Percentiles rank a stretch among this genome's conserved stretches.
Conservation (phyloP, 352 stramenopile species). For the Pythium diclinum region DNA sequence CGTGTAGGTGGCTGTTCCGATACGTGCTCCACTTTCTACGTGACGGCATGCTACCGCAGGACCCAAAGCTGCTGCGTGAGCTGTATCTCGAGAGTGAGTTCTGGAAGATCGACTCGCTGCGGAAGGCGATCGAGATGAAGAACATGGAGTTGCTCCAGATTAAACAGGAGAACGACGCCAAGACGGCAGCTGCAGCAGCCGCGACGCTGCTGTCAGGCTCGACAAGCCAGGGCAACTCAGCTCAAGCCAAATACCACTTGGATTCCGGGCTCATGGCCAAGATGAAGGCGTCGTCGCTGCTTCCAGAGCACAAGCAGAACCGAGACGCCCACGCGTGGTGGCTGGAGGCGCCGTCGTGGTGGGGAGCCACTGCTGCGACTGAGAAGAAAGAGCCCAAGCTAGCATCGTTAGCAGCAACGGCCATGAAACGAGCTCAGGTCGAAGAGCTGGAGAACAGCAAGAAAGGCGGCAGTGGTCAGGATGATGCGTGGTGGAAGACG, state of each 20-base stretch:
- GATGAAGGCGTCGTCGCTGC: constrained; percentile 20
- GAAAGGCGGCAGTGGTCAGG: constrained; percentile 14
- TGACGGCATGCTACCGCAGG: constrained; percentile 65
- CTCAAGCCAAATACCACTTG: constrained; percentile 24
- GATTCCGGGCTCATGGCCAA: constrained; percentile 24
- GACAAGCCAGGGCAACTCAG: neutral
- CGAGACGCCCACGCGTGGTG: constrained; percentile 47
- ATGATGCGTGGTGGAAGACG: constrained; percentile 65
- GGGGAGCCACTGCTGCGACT: constrained; percentile 28
- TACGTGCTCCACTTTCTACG: constrained; percentile 77
- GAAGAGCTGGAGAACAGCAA: constrained; percentile 13
- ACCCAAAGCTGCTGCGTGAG: constrained; percentile 58
- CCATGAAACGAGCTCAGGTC: constrained; percentile 27
- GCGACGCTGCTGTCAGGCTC: constrained; percentile 7
- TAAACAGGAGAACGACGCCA: constrained; percentile 31
- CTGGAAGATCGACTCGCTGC: constrained; percentile 77
- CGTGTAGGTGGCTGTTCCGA: constrained; percentile 61
- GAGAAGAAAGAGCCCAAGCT: constrained; percentile 31
- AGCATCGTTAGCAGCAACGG: constrained; percentile 29
- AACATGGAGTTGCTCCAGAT: constrained; percentile 62
- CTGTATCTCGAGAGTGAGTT: constrained; percentile 82
- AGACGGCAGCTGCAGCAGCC: constrained; percentile 21
- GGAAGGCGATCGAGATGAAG: constrained; percentile 69
- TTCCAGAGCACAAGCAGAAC: constrained; percentile 15
- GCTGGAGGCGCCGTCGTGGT: constrained; percentile 65